These are phyloP conservation scores for Plectosphaerella plurivora DNA, from an alignment of 2,329 filamentous ascomycete genomes.

Conservation along the genomic window DNA sequence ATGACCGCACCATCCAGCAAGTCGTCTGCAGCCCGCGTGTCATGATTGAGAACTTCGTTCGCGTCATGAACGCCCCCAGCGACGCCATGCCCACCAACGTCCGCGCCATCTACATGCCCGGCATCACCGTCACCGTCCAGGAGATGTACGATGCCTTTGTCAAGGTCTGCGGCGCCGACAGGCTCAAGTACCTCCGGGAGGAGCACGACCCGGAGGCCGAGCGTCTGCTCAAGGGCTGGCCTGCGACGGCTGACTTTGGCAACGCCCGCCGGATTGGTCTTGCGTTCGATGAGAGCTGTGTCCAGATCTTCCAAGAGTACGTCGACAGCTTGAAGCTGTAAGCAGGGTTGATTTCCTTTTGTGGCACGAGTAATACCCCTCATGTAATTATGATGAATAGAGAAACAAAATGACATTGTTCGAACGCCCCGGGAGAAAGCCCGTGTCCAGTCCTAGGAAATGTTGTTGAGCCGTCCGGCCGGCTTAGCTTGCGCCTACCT, in stretches of 20 bases:
- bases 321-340: slow-evolving; percentile 3
- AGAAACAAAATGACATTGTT: too few relatives aligned
- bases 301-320: slow-evolving; percentile 6
- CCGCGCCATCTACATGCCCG: slow-evolving; percentile 46
- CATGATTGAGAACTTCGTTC: slow-evolving; percentile 40
- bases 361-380: too few relatives aligned
- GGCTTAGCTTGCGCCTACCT: too few relatives aligned
- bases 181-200: slow-evolving; percentile 26
- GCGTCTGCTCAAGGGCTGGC: not conserved
- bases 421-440: too few relatives aligned
- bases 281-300: slow-evolving; percentile 1
- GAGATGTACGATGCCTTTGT: slow-evolving; percentile 48
- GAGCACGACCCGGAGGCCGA: not conserved
- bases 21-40: slow-evolving; percentile 44
- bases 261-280: slow-evolving; percentile 4
- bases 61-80: slow-evolving; percentile 32
- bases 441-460: too few relatives aligned
- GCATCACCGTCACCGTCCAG: slow-evolving; percentile 45
- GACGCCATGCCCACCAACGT: slow-evolving; percentile 32
- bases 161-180: slow-evolving; percentile 46
- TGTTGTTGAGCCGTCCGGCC: too few relatives aligned
- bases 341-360: not conserved
- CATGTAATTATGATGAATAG: too few relatives aligned
- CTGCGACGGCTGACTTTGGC: not conserved
- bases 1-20: slow-evolving; percentile 25